Percentiles rank a stretch among this genome's conserved stretches.
Evolutionary conservation across 2,329 filamentous ascomycete genomes (phyloP).

Genomic region (Pyrenophora graminea): DNA sequence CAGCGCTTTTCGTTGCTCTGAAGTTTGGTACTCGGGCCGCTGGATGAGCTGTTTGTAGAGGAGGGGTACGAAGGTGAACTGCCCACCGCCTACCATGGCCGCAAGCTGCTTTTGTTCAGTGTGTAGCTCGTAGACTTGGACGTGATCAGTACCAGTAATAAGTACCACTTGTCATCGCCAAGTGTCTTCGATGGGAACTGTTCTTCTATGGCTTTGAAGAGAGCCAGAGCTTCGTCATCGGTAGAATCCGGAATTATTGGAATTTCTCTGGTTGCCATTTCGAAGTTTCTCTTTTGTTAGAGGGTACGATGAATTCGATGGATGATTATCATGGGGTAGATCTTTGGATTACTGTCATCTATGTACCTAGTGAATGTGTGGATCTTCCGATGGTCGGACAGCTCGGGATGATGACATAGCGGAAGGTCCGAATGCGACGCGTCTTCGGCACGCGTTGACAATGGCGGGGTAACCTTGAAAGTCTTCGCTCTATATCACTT

Average conservation of each 20-base stretch:
- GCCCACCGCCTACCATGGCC: slow-evolving; percentile 55
- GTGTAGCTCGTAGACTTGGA: background rate
- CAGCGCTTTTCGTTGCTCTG: slow-evolving; percentile 53
- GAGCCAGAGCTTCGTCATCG: slow-evolving; percentile 43
- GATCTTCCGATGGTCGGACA: background rate
- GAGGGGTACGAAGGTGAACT: slow-evolving; percentile 57
- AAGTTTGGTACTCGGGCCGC: slow-evolving; percentile 52
- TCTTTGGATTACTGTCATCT: background rate
- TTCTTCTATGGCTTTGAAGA: slow-evolving; percentile 51
- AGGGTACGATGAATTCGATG: background rate
- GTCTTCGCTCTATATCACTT: background rate
- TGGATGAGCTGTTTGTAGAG: slow-evolving; percentile 62
- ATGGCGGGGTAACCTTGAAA: background rate
- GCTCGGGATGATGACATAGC: background rate
- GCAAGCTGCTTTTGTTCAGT: slow-evolving; percentile 36
- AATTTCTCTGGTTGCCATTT: slow-evolving; percentile 20
- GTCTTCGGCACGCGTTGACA: background rate
- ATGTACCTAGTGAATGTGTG: no score
- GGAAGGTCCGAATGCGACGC: background rate
- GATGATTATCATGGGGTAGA: background rate
- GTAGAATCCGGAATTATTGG: slow-evolving; percentile 39
- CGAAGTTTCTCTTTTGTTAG: background rate
- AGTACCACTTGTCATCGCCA: slow-evolving; percentile 54
- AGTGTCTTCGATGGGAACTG: slow-evolving; percentile 51
- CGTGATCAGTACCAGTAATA: slow-evolving; percentile 43